Base-by-base conservation (phyloP, 2,329 filamentous ascomycete genomes). In the Aspergillus eucalypticola region DNA sequence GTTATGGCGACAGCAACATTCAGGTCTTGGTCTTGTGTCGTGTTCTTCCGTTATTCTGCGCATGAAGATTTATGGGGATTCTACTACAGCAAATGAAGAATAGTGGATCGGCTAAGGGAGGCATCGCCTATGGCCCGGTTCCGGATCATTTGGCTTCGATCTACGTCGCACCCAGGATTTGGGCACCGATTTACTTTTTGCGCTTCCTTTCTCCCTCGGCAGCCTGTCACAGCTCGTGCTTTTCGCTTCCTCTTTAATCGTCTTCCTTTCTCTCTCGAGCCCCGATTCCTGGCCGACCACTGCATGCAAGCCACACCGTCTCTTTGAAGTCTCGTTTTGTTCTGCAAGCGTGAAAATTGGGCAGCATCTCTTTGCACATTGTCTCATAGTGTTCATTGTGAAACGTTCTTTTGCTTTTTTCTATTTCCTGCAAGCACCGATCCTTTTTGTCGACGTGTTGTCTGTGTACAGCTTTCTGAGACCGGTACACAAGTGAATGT, bases 281-380 rank as follows among this genome's bases (percentile, higher is more conserved):
- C 42, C 58, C 59, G 63, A 57, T 63, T 42, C 38, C 25, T 58
- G 38, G 50, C 57, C 54, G 25, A 67, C 69, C 60, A 35, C 61
- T 68, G 66, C 67, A 69, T 73, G 60, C 64, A 62, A 71, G 61
- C 67, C 66, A 68, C 66, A 63, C 62, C 62, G 61, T 67, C 61
- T 64, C 63, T 66, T 58, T 62, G 64, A 65, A 57, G 32, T 64
- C 63, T 68, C 49, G 55, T 69, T 68, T 69, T 69, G 70, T 61
- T 63, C 64, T 65, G 60, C 60, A 62, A 68, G 67, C 65, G 63
- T 64, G 63, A 58, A 66, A 62, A 60, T 53, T 62, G 63, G 66
- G 59, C 64, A 70, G 68, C 64, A 70, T 66, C 67, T 71, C 60
- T 54, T 62, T 67, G 64, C 64, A 65, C 66, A 65, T 68, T 69